Evolutionary conservation across 305 asterid species (phyloP).

Genomic region (Fraxinus sp.): DNA sequence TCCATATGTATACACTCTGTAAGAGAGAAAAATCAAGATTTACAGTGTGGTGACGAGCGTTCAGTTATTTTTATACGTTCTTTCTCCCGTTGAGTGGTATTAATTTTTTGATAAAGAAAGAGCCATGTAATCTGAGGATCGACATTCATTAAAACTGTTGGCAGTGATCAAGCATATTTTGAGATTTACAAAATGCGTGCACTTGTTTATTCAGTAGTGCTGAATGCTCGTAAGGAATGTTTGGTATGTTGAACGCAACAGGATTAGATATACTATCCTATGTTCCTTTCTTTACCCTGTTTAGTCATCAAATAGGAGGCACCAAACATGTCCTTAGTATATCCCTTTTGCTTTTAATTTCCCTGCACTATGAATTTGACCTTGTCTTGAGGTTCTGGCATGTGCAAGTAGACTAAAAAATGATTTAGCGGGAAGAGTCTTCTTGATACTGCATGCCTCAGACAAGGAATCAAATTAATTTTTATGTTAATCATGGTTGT

Average conservation of each 20-base stretch:
- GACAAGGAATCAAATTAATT: constrained; percentile 24
- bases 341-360: background rate
- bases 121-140: background rate
- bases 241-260: background rate
- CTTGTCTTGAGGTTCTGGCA: constrained; percentile 10
- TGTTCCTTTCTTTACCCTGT: background rate
- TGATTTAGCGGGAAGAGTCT: constrained; percentile 17
- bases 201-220: background rate
- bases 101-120: background rate
- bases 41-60: background rate
- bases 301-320: background rate
- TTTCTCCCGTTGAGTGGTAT: background rate
- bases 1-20: background rate
- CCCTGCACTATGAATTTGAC: background rate
- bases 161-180: background rate
- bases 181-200: background rate
- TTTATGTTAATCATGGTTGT: constrained; percentile 24
- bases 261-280: background rate
- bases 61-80: background rate
- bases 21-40: constrained; percentile 8
- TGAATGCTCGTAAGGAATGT: background rate
- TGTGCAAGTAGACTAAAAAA: background rate
- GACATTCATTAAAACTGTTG: background rate
- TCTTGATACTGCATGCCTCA: constrained; percentile 7
- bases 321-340: background rate